Evolutionary conservation across 345 rosid species (phyloP), one percentile per base, ranked within the genome.

Genomic region (Gossypium thurberi): DNA sequence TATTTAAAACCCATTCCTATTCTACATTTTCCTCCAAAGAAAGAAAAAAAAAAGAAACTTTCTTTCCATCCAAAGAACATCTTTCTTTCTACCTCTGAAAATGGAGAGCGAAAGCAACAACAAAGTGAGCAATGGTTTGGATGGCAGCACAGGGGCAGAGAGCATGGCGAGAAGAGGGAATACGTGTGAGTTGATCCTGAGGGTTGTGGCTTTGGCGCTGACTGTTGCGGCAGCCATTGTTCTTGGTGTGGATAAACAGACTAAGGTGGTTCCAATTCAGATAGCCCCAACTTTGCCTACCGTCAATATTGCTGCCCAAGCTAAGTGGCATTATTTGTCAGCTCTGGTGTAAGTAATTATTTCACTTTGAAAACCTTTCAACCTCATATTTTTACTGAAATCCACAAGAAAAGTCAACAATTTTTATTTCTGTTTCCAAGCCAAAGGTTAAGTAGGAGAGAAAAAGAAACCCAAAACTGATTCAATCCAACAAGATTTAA

Each of bases 251-350:
- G 20, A 76, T 55, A 85, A 77, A 78, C 88, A 89, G 72, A 81
- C 75, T 6, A 78, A 71, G 71, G 21, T 70, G 28, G 73, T 85
- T 2, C 83, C 86, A 0, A 1, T 89, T 12, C 52, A 76, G 57
- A 7, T 87, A 17, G 5, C 78, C 7, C 75, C 75, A 1, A 56
- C 26, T 42, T 52, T 87, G 67, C 89, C 93, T 21, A 70, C 84
- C 2, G 2, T 89, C 0, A 14, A 71, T 50, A 68, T 87, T 63
- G 74, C 84, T 12, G 88, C 74, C 13, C 17, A 58, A 17, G 91
- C 93, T 65, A 84, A 77, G 77, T 89, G 88, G 88, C 81, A 37
- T 18, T 79, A 85, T 76, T 56, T 85, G 52, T 83, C 93, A 33
- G 87, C 91, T 57, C 80, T 87, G 13, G 77, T 74, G 93, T 89